A percentile compares a stretch with the other conserved stretches of the same genome.
These are phyloP conservation scores for Starmerella ratchasimensis DNA, from an alignment of 805 yeast species.

Conservation along the genomic window DNA sequence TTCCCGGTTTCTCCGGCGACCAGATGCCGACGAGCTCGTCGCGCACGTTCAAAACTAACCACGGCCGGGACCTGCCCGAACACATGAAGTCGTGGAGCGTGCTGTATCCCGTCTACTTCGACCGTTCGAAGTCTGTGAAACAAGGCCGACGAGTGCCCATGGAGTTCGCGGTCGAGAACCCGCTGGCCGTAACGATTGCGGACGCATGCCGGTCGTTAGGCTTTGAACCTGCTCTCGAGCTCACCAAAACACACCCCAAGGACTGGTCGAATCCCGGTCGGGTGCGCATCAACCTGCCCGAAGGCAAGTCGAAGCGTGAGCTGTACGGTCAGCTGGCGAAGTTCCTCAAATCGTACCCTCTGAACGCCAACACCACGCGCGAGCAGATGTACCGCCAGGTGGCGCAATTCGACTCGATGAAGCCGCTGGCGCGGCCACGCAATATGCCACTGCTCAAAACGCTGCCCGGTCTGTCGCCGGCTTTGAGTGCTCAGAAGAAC, in stretches of 20 bases:
- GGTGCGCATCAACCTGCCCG: conserved; percentile 50
- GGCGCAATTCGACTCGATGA: conserved; percentile 25
- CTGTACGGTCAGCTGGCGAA: conserved; percentile 46
- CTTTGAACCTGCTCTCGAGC: conserved; percentile 28
- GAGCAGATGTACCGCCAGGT: conserved; percentile 16
- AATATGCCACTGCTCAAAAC: conserved; percentile 78
- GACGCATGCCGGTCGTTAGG: conserved; percentile 46
- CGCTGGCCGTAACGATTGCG: conserved; percentile 67
- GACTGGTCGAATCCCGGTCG: conserved; percentile 98
- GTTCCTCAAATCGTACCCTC: conserved; percentile 52
- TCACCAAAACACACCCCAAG: conserved; percentile 85
- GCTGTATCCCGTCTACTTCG: conserved; percentile 88
- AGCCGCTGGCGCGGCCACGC: conserved; percentile 57
- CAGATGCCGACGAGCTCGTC: neutral
- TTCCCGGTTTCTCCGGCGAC: neutral
- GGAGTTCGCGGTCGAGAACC: conserved; percentile 66
- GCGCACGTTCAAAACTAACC: conserved; percentile 10
- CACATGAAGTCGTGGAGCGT: conserved; percentile 53
- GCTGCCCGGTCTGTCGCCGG: conserved; percentile 75
- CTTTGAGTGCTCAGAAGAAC: conserved; percentile 72
- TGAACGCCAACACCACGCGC: conserved; percentile 46
- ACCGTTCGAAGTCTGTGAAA: conserved; percentile 52
- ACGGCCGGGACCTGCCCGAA: conserved; percentile 31
- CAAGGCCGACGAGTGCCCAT: conserved; percentile 73
- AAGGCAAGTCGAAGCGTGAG: conserved; percentile 46